A percentile compares a stretch with the other conserved stretches of the same genome.
phyloP scores from a whole-genome alignment of 176 grass and related monocot species.

The Bonia amplexicaulis region DNA sequence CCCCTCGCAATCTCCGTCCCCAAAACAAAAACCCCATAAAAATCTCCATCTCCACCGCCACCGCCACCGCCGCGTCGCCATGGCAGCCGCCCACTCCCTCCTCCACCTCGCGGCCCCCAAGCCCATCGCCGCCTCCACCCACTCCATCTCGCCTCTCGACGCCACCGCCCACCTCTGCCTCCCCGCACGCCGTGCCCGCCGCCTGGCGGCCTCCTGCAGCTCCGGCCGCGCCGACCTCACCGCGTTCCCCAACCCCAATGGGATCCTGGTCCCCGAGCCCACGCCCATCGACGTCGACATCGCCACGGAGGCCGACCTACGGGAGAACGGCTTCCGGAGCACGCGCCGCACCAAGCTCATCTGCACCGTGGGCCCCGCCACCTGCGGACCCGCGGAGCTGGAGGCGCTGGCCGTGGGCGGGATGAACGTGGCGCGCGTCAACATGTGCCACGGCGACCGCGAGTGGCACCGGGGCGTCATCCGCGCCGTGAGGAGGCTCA shows the following conservation, averaged over 20 bases:
- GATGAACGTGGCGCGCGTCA: constrained; percentile 84
- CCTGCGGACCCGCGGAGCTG: constrained; percentile 64
- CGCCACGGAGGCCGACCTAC: constrained; percentile 76
- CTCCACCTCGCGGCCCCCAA: background rate
- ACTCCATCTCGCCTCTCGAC: background rate
- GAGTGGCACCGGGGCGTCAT: constrained; percentile 81
- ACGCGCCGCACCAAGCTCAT: constrained; percentile 96
- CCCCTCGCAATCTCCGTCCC: constrained; percentile 45
- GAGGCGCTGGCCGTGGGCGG: constrained; percentile 91
- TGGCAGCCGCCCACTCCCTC: constrained; percentile 28
- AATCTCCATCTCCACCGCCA: background rate
- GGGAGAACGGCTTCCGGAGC: constrained; percentile 94
- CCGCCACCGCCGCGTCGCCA: background rate
- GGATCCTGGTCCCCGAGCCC: constrained; percentile 15
- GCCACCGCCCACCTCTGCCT: background rate
- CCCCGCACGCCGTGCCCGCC: background rate
- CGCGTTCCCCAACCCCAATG: constrained; percentile 37
- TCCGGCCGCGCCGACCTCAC: constrained; percentile 17
- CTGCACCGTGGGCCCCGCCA: constrained; percentile 86
- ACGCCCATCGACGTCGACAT: constrained; percentile 48
- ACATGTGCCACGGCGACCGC: constrained; percentile 92
- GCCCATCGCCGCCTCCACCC: background rate
- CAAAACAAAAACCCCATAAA: background rate
- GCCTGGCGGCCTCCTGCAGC: background rate
- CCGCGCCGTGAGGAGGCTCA: constrained; percentile 66